These are phyloP conservation scores for Pichia eremophila DNA, from an alignment of 805 yeast genomes.

Conservation along the genomic window DNA sequence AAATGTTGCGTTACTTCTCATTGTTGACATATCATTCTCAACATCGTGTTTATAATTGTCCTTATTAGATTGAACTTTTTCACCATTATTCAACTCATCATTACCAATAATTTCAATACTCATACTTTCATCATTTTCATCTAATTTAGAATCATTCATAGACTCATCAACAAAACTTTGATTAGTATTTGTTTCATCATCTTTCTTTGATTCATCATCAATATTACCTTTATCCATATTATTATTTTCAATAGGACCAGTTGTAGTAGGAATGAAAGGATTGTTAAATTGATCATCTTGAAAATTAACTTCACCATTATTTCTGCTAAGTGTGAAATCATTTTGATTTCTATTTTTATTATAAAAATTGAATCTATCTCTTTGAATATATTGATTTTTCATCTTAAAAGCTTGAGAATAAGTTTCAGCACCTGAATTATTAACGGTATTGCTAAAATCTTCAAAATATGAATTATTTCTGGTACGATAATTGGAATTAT, in stretches of 20 bases:
- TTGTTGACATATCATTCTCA: constrained; percentile 17
- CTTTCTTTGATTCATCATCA: neutral
- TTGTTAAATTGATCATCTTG: neutral
- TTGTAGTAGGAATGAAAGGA: neutral
- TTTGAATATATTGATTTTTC: constrained; percentile 1
- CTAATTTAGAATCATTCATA: neutral
- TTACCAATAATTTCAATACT: neutral
- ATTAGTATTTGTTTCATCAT: neutral
- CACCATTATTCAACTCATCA: constrained; percentile 6
- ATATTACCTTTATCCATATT: too few relatives aligned
- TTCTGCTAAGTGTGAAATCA: neutral
- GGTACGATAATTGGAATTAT: neutral
- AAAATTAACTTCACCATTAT: neutral
- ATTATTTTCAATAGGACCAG: neutral
- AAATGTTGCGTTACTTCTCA: constrained; percentile 19
- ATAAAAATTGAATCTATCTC: constrained; percentile 2
- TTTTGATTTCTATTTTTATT: neutral
- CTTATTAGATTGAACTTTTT: constrained; percentile 1
- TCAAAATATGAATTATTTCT: constrained; percentile 3
- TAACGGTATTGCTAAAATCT: neutral
- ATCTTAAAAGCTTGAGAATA: constrained; percentile 5
- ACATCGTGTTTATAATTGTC: neutral
- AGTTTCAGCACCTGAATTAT: constrained; percentile 3
- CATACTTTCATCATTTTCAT: constrained; percentile 9
- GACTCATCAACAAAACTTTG: neutral